These are phyloP conservation scores for Gracilaria caudata DNA, from an alignment of 23 red algal genomes.

Conservation along the genomic window DNA sequence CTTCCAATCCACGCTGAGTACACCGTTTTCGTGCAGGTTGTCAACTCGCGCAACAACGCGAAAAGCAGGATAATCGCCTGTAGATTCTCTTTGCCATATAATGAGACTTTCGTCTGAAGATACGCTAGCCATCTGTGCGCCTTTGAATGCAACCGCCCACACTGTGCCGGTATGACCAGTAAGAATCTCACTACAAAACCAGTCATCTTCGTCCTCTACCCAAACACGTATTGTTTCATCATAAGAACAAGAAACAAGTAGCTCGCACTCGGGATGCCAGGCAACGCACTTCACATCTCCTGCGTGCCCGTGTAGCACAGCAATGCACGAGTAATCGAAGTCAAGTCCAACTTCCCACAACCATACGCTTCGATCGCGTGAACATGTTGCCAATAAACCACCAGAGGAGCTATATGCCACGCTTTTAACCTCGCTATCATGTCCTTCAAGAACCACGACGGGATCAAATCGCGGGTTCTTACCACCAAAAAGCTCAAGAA, in stretches of 20 bases:
- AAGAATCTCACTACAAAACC: conserved; percentile 79
- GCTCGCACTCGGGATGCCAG: conserved; percentile 89
- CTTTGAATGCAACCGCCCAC: conserved; percentile 85
- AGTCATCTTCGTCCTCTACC: conserved; percentile 94
- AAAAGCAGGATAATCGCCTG: conserved; percentile 40
- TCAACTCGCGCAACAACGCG: conserved; percentile 42
- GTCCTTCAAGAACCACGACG: conserved; percentile 63
- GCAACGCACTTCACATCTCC: conserved; percentile 90
- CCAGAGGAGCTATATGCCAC: conserved; percentile 81
- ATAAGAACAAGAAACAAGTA: conserved; percentile 77
- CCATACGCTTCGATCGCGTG: conserved; percentile 91
- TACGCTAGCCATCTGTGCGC: conserved; percentile 65
- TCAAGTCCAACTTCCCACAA: conserved; percentile 93
- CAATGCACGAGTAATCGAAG: conserved; percentile 86
- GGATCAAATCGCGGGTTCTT: conserved; percentile 42
- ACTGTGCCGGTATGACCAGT: conserved; percentile 82
- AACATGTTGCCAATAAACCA: conserved; percentile 80
- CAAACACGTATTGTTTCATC: conserved; percentile 93
- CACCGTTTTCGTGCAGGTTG: conserved; percentile 54
- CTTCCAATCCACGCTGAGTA: conserved; percentile 79
- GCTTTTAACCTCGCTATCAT: conserved; percentile 86
- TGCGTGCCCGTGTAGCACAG: conserved; percentile 89
- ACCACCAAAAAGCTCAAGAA: conserved; percentile 68
- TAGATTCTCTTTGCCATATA: conserved; percentile 74
- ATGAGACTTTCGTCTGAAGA: conserved; percentile 73